These are phyloP conservation scores for Monosporozyma aquatica DNA, from an alignment of 805 yeast species.

Conservation along the genomic window DNA sequence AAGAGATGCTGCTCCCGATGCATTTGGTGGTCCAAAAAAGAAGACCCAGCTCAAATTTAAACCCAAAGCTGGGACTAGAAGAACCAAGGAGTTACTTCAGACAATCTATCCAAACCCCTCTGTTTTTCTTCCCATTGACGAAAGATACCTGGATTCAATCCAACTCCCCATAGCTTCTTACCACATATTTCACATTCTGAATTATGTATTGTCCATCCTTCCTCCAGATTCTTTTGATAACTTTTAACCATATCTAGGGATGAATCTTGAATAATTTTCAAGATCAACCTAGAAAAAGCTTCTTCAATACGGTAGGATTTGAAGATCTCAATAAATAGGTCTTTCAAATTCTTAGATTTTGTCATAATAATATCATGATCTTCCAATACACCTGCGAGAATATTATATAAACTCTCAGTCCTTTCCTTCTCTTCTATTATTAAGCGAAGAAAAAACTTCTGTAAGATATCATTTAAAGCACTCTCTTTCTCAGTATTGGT, in stretches of 20 bases:
- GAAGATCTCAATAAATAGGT: conserved; percentile 53
- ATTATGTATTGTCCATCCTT: conserved; percentile 57
- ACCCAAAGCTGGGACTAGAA: conserved; percentile 81
- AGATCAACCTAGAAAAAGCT: conserved; percentile 42
- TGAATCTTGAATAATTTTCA: conserved; percentile 48
- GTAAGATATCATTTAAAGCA: conserved; percentile 13
- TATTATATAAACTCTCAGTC: conserved; percentile 33
- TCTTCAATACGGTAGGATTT: conserved; percentile 57
- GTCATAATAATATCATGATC: conserved; percentile 39
- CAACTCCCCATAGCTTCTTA: conserved; percentile 60
- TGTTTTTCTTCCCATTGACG: conserved; percentile 48
- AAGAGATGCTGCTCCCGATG: conserved; percentile 9
- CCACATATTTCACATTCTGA: conserved; percentile 72
- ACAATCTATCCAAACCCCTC: conserved; percentile 25
- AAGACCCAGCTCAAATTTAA: conserved; percentile 61
- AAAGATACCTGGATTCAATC: conserved; percentile 40
- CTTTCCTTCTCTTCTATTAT: conserved; percentile 14
- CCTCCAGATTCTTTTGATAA: conserved; percentile 34
- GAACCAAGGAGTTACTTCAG: conserved; percentile 69
- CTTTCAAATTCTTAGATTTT: conserved; percentile 50
- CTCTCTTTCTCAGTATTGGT: conserved; percentile 9
- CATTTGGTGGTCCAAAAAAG: conserved; percentile 5
- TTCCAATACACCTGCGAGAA: conserved; percentile 47
- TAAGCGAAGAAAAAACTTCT: conserved; percentile 16
- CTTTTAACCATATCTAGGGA: conserved; percentile 39